These are phyloP conservation scores for Dryadomyces quercus-mongolicae DNA, from an alignment of 2,329 filamentous ascomycete genomes.

Conservation along the genomic window DNA sequence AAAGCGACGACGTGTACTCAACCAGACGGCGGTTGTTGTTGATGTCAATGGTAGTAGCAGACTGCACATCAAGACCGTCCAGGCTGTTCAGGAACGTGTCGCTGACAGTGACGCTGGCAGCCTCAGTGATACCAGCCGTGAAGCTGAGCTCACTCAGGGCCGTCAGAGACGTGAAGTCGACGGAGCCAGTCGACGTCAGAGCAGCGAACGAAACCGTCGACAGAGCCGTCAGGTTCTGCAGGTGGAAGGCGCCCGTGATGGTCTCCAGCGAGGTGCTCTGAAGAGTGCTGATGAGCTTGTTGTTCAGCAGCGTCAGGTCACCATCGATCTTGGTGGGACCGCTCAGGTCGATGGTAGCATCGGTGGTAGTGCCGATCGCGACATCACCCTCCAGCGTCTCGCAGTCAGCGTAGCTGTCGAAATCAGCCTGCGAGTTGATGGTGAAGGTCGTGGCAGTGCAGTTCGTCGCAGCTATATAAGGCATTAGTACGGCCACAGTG, in stretches of 20 bases:
- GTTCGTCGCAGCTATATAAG: neutral
- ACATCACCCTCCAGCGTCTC: slow-evolving; percentile 57
- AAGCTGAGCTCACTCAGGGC: slow-evolving; percentile 37
- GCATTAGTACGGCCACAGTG: neutral
- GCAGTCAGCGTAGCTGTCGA: slow-evolving; percentile 49
- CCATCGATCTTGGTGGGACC: slow-evolving; percentile 46
- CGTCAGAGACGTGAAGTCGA: slow-evolving; percentile 63
- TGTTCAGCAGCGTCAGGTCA: slow-evolving; percentile 47
- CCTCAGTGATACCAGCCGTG: slow-evolving; percentile 46
- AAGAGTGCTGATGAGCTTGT: slow-evolving; percentile 49
- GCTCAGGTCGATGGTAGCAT: slow-evolving; percentile 48
- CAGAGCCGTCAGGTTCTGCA: slow-evolving; percentile 58
- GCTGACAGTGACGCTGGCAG: slow-evolving; percentile 58
- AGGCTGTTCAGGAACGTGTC: slow-evolving; percentile 77
- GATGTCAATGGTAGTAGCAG: slow-evolving; percentile 64
- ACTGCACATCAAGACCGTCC: slow-evolving; percentile 66
- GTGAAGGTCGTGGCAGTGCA: slow-evolving; percentile 30
- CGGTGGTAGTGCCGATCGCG: slow-evolving; percentile 44
- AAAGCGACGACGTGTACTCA: slow-evolving; percentile 63
- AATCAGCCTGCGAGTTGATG: slow-evolving; percentile 53
- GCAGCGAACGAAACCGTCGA: slow-evolving; percentile 52
- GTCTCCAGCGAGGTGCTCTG: slow-evolving; percentile 45
- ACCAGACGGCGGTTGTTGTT: slow-evolving; percentile 81
- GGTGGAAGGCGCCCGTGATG: slow-evolving; percentile 58
- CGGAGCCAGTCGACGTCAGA: slow-evolving; percentile 52